phyloP scores from a whole-genome alignment of 2,329 filamentous ascomycete species.

The Penicillium sp. region DNA sequence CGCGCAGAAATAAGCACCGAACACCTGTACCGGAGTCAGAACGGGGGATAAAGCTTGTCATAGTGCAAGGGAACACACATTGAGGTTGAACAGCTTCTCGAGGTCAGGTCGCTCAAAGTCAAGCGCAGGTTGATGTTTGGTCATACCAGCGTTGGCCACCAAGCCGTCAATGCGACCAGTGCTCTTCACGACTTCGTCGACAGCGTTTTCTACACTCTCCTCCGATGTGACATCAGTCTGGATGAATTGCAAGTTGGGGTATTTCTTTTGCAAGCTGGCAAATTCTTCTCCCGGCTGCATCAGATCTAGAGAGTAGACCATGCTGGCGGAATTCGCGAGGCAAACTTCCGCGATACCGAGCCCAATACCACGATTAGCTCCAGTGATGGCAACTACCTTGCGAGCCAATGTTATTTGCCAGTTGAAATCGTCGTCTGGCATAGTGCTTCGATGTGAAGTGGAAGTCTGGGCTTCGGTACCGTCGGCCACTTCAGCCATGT shows the following conservation, averaged over 20 bases:
- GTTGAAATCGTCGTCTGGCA: conserved; percentile 44
- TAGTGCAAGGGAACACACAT: conserved; percentile 32
- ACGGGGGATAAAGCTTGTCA: not conserved
- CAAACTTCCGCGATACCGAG: conserved; percentile 53
- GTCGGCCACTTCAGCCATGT: not conserved
- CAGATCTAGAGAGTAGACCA: conserved; percentile 47
- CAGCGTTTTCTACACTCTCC: conserved; percentile 41
- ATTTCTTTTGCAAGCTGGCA: conserved; percentile 39
- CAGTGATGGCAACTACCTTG: conserved; percentile 40
- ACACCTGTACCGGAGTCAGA: conserved; percentile 1
- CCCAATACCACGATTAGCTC: conserved; percentile 37
- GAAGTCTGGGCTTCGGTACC: conserved; percentile 27
- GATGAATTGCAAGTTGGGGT: conserved; percentile 48
- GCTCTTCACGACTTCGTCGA: conserved; percentile 43
- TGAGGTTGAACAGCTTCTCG: conserved; percentile 48
- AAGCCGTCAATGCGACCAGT: conserved; percentile 38
- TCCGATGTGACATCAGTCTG: conserved; percentile 51
- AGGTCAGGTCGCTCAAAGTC: conserved; percentile 45
- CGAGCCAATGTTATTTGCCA: conserved; percentile 49
- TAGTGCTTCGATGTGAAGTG: conserved; percentile 38
- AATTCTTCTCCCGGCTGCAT: conserved; percentile 37
- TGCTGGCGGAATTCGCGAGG: conserved; percentile 46
- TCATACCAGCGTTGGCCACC: conserved; percentile 32
- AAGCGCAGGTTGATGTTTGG: conserved; percentile 51
- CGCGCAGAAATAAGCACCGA: conserved; percentile 34